A percentile compares a stretch with the other conserved stretches of the same genome.
Conservation (phyloP, 1,284 basidiomycete species). For the Coniferiporia weirii region DNA sequence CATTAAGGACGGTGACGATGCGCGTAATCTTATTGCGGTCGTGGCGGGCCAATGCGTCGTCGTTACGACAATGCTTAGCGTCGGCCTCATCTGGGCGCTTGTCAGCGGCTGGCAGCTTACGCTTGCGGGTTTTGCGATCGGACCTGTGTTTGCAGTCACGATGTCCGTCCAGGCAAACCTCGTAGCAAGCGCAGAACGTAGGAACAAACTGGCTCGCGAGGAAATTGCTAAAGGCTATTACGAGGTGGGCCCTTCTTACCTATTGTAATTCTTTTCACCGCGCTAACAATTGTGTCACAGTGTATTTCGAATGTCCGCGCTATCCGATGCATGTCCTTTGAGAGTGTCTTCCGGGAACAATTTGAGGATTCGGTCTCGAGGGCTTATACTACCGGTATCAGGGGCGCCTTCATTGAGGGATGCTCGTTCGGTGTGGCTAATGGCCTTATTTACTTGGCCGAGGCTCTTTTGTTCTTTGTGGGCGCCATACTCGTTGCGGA, state of each 20-base stretch:
- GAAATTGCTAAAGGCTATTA: slow-evolving; percentile 84
- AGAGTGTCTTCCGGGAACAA: slow-evolving; percentile 62
- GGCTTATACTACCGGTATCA: slow-evolving; percentile 67
- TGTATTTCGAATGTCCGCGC: slow-evolving; percentile 83
- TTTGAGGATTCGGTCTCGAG: slow-evolving; percentile 59
- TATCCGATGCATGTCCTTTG: slow-evolving; percentile 89
- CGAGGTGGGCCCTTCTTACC: slow-evolving; percentile 47
- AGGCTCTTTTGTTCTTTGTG: slow-evolving; percentile 88
- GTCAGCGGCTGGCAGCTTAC: slow-evolving; percentile 90
- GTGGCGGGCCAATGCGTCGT: slow-evolving; percentile 72
- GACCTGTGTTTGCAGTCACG: slow-evolving; percentile 74
- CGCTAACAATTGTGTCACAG: slow-evolving; percentile 31
- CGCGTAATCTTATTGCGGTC: slow-evolving; percentile 70
- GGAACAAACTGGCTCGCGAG: slow-evolving; percentile 83
- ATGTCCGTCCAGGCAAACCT: slow-evolving; percentile 72
- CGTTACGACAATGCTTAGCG: slow-evolving; percentile 73
- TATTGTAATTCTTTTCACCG: slow-evolving; percentile 7
- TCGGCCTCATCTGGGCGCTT: slow-evolving; percentile 88
- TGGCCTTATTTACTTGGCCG: slow-evolving; percentile 81
- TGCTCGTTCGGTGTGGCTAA: slow-evolving; percentile 78
- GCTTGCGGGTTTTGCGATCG: slow-evolving; percentile 83
- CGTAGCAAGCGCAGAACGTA: slow-evolving; percentile 66
- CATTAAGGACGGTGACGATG: slow-evolving; percentile 91
- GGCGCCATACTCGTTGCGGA: slow-evolving; percentile 78
- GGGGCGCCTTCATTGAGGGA: slow-evolving; percentile 79